Conservation (phyloP, 2,329 filamentous ascomycete species). For the Fusarium concolor region DNA sequence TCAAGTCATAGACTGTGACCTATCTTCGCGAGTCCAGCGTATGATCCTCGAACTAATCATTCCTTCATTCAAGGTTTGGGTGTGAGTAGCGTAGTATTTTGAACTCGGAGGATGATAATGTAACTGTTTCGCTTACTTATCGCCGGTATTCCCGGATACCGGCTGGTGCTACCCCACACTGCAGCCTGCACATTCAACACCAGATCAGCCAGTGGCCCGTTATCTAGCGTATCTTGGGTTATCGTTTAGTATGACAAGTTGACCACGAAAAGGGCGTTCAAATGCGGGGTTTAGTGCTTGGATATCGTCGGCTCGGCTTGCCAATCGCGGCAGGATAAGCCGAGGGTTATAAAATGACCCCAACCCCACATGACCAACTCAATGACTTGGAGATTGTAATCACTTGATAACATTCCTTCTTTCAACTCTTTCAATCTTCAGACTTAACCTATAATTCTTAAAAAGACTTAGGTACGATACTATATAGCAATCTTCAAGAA, state of each 20-base stretch:
- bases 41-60: no score
- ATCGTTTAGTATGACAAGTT: constrained; percentile 15
- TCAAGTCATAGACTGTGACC: no score
- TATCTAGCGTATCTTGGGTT: neutral
- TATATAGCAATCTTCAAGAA: no score
- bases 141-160: neutral
- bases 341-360: constrained; percentile 10
- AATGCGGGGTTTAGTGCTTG: constrained; percentile 26
- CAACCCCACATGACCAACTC: constrained; percentile 9
- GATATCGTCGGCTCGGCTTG: constrained; percentile 31
- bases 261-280: constrained; percentile 20
- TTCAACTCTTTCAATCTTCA: neutral
- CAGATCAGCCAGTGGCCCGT: no score
- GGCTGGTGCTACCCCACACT: neutral
- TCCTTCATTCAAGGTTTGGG: no score
- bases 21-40: no score
- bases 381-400: neutral
- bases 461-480: no score
- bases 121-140: neutral
- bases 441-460: neutral
- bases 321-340: constrained; percentile 18
- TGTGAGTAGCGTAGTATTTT: no score
- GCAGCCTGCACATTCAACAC: neutral
- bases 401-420: neutral
- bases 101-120: no score